Base-by-base conservation (phyloP, 305 asterid species). In the Plantago lanceolata region DNA sequence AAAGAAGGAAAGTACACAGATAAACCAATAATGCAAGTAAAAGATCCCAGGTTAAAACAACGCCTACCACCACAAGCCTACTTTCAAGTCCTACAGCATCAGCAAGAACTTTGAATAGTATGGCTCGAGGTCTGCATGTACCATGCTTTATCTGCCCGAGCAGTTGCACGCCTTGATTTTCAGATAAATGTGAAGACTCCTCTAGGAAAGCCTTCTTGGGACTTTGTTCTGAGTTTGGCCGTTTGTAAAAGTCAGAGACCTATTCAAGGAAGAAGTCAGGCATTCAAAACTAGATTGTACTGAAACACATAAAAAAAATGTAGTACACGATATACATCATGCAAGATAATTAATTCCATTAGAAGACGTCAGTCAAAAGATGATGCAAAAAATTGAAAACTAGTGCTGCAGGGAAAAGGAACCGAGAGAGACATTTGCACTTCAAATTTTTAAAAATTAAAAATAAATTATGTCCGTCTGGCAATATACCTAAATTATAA, bases 51-150 rank as follows among this genome's bases (percentile, higher is more conserved):
- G 15, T 19, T 15, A 31, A 63, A 51, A 37, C 50, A 64, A 67
- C 67, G 40, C 97, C 79, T 76, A 94, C 99, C 96, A 85, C 95
- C 77, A 90, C 79, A 43, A 94, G 89, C 72, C 86, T 78, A 69
- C 96, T 75, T 78, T 94, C 95, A 70, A 94, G 90, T 74, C 99
- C 96, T 68, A 94, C 97, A 65, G 97, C 76, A 79, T 94, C 99
- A 7, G 99, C 99, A 74, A 94, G 97, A 81, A 88, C 94, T 79
- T 94, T 94, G 70, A 94, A 94, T 45, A 94, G 69, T 69, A 94
- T 90, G 70, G 99, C 97, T 64, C 99, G 87, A 63, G 95, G 89
- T 64, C 96, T 86, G 81, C 96, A 94, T 35, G 99, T 80, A 70
- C 95, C 92, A 26, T 94, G 92, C 73, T 80, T 87, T 74, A 94